These are phyloP conservation scores for Pseudomassariella vexata DNA, from an alignment of 2,329 filamentous ascomycete species.

Conservation along the genomic window DNA sequence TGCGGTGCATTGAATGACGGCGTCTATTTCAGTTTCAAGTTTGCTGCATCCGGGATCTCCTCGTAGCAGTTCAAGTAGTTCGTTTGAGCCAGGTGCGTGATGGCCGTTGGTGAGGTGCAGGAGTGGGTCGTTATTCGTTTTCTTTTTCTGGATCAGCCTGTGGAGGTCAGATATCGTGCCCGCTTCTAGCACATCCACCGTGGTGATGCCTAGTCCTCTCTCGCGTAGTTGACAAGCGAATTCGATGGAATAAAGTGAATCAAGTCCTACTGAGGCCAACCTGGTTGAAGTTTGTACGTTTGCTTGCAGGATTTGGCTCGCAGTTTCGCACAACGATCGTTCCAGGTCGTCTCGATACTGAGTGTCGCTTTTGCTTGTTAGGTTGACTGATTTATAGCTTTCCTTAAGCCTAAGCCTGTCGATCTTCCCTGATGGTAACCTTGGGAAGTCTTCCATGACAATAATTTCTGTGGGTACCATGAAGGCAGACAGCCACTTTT, in stretches of 20 bases:
- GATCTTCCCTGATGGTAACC: conserved; percentile 77
- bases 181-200: conserved; percentile 56
- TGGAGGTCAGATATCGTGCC: conserved; percentile 30
- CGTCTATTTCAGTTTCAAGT: conserved; percentile 25
- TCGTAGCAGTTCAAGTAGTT: not conserved
- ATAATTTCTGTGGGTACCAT: conserved; percentile 78
- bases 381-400: conserved; percentile 43
- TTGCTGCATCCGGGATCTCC: conserved; percentile 8
- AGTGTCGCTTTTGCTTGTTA: conserved; percentile 1
- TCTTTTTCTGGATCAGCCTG: conserved; percentile 3
- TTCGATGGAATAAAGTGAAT: conserved; percentile 35
- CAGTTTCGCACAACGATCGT: conserved; percentile 25
- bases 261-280: conserved; percentile 29
- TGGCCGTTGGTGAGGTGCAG: not conserved
- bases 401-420: conserved; percentile 61
- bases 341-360: conserved; percentile 24
- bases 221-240: conserved; percentile 59
- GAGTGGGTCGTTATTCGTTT: not conserved
- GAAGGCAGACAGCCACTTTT: conserved; percentile 70
- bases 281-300: conserved; percentile 19
- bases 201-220: conserved; percentile 48
- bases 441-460: conserved; percentile 59
- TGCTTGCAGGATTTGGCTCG: conserved; percentile 18
- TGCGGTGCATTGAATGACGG: conserved; percentile 59
- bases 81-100: not conserved